Conservation (phyloP, 1,284 basidiomycete species). For the Apiotrichum gamsii region DNA sequence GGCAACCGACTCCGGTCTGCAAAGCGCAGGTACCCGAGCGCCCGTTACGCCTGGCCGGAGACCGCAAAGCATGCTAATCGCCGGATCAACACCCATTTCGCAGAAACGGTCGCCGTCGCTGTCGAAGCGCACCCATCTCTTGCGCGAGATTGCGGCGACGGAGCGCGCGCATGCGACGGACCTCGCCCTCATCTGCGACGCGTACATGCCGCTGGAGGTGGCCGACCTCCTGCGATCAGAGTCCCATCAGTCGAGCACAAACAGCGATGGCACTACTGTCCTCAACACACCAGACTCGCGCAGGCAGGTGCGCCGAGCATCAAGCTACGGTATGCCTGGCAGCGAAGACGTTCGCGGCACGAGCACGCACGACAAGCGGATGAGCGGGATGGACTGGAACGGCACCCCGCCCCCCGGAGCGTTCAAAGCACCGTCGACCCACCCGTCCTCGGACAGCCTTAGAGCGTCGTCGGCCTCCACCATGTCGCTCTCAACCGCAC, state of each 20-base stretch:
- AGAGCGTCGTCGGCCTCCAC: conserved; percentile 10
- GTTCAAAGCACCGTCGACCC: background rate
- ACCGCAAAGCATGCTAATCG: conserved; percentile 14
- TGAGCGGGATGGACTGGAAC: conserved; percentile 12
- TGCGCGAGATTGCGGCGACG: conserved; percentile 74
- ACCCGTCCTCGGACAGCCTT: background rate
- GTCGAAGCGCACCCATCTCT: conserved; percentile 72
- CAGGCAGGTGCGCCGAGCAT: conserved; percentile 8
- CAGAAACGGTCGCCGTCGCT: conserved; percentile 23
- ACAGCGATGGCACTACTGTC: conserved; percentile 4
- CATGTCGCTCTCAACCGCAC: background rate
- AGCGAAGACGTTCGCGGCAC: conserved; percentile 3
- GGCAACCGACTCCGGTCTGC: too few relatives aligned
- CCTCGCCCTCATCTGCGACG: conserved; percentile 72
- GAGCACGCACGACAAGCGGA: conserved; percentile 2
- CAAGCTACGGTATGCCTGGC: conserved; percentile 9
- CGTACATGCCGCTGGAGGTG: conserved; percentile 56
- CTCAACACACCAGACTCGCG: conserved; percentile 3
- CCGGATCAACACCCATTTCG: conserved; percentile 6
- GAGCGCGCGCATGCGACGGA: conserved; percentile 84
- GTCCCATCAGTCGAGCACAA: conserved; percentile 21
- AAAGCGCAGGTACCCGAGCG: too few relatives aligned
- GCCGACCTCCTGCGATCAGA: conserved; percentile 23
- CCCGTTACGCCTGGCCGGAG: background rate
- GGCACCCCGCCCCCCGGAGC: conserved; percentile 14